Base-by-base conservation (phyloP, 306 rosid genomes). In the Hippophae tibetana region DNA sequence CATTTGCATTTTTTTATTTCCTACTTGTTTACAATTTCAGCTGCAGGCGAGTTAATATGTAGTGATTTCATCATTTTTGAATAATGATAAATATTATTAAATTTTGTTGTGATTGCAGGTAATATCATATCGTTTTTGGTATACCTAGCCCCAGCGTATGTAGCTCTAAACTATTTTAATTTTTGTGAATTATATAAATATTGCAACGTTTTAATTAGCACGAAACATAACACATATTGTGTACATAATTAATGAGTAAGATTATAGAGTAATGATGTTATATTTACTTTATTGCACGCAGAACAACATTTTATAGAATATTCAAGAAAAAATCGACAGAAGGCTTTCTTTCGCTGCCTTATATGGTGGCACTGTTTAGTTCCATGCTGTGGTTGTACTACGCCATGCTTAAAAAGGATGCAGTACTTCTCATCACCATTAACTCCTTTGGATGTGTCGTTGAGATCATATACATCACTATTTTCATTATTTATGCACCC, bases 131-230 rank as follows among this genome's bases (percentile, higher is more conserved):
- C 99, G 25, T 61, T 86, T 85, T 13, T 92, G 79, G 99, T 92
- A 6, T 92, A 74, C 88, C 70, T 92, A 64, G 93, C 99, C 72
- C 96, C 99, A 42, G 43, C 82, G 96, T 92, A 72, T 85, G 96
- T 80, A 48, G 38, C 38, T 31, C 5, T 31, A 1, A 31, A 31
- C 38, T 4, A 31, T 31, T 31, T 31, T 31, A 2, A 3, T 31
- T 31, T 31, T 31, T 31, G 38, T 31, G 4, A 31, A 38, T 8
- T 27, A 53, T 9, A 47, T 1, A 59, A 26, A 12, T 11, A 13
- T 43, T 2, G n/a, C 13, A 10, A 5, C 1, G 41, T 41, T 47
- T 13, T 12, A 7, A 27, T 60, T 13, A 49, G 9, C 40, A 7
- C 6, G 0, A 42, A 42, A 49, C 26, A 5, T 2, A 1, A 47